Percentiles rank a stretch among this genome's conserved stretches.
Evolutionary conservation across 202 grass and related monocot genomes (phyloP).

Genomic region (Setaria italica): DNA sequence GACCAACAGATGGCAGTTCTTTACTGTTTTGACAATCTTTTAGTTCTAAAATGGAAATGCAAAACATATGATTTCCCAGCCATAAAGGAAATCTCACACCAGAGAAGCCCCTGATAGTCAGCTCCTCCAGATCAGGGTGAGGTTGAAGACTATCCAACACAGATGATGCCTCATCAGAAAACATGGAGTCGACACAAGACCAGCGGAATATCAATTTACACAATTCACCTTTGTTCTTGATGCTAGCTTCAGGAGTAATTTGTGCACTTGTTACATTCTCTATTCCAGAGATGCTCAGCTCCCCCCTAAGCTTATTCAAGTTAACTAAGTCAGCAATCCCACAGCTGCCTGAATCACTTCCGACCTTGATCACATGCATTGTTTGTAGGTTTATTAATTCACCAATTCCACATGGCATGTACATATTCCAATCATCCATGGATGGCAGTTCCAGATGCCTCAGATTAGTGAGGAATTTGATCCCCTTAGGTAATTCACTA

Average conservation of each 20-base stretch:
- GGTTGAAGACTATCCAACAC: constrained; percentile 54
- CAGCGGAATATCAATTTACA: constrained; percentile 49
- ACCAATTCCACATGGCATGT: constrained; percentile 52
- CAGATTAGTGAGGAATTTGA: constrained; percentile 55
- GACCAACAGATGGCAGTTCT: constrained; percentile 48
- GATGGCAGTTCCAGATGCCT: constrained; percentile 53
- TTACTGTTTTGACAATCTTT: constrained; percentile 48
- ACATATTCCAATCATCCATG: constrained; percentile 15
- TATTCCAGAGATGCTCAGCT: constrained; percentile 49
- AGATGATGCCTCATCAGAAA: constrained; percentile 14
- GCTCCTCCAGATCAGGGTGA: constrained; percentile 43
- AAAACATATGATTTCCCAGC: constrained; percentile 43
- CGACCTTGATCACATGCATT: constrained; percentile 48
- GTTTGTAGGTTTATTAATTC: constrained; percentile 57
- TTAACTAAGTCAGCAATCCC: constrained; percentile 52
- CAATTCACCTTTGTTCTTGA: constrained; percentile 43
- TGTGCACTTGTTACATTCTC: constrained; percentile 40
- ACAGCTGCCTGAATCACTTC: constrained; percentile 32
- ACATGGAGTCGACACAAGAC: constrained; percentile 34
- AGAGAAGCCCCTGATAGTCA: constrained; percentile 39
- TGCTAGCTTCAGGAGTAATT: constrained; percentile 29
- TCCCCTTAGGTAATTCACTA: constrained; percentile 45
- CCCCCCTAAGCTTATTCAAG: constrained; percentile 54
- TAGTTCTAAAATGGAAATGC: constrained; percentile 41
- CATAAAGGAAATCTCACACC: constrained; percentile 57